A percentile compares a stretch with the other conserved stretches of the same genome.
These are phyloP conservation scores for Metroxylon sagu DNA, from an alignment of 176 grass and related monocot genomes.

Conservation along the genomic window DNA sequence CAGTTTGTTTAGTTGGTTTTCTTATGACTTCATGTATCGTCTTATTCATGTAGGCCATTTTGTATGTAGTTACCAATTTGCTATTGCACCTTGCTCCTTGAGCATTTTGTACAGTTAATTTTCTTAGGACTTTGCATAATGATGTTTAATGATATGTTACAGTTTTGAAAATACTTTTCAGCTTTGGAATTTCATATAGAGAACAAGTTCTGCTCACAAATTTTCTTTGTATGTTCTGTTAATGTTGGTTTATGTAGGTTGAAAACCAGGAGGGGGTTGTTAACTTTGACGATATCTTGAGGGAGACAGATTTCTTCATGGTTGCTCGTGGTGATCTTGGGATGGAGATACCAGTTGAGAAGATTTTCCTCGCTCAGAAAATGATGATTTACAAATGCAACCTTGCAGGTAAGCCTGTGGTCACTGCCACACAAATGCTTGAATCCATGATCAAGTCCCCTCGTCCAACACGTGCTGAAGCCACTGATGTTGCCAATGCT, in stretches of 20 bases:
- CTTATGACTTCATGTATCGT: no score
- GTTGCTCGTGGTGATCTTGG: slow-evolving; percentile 9
- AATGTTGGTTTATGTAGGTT: not conserved
- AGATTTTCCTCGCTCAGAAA: slow-evolving; percentile 9
- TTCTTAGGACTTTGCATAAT: no score
- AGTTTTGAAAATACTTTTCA: no score
- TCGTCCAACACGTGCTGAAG: slow-evolving; percentile 4
- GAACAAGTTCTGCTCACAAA: no score
- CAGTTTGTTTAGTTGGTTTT: no score
- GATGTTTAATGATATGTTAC: no score
- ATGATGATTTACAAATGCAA: slow-evolving; percentile 17
- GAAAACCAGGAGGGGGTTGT: slow-evolving; percentile 9
- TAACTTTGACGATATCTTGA: slow-evolving; percentile 8
- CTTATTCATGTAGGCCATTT: no score
- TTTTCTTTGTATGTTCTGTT: no score
- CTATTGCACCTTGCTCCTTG: no score
- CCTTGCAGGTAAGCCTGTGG: slow-evolving; percentile 3
- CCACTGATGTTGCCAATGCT: slow-evolving; percentile 3
- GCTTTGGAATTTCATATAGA: no score
- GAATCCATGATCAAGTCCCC: slow-evolving; percentile 11
- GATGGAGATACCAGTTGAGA: slow-evolving; percentile 13
- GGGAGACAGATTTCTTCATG: slow-evolving; percentile 2
- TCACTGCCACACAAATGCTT: slow-evolving; percentile 11
- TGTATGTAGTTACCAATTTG: no score
- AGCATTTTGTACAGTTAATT: no score